Evolutionary conservation across 2,329 filamentous ascomycete species (phyloP), one percentile per base, ranked within the genome.

Genomic region (Leptosphaerulina australis): DNA sequence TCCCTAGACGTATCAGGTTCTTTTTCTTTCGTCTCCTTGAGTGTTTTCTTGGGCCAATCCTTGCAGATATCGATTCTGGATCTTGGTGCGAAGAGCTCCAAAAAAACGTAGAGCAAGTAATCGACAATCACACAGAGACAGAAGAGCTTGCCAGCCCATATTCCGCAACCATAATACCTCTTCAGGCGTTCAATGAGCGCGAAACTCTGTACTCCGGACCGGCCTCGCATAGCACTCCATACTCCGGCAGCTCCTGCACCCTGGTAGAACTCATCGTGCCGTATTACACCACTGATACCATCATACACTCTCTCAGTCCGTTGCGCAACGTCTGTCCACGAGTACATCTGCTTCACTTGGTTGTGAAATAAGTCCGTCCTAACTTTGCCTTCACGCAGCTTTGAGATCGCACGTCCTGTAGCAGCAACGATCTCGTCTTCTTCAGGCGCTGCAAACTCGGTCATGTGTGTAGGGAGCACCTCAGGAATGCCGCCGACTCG

Each of bases 291-390:
- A 2, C 86, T 90, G 61, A 99, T 95, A 37, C 94, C 90, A 69
- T 96, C 86, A 73, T 99, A 99, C 0, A 99, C 94, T 22, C 93
- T 83, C 75, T 99, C 94, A 0, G 94, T 97, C 46, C 94, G 88
- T 63, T 88, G 83, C 11, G 94, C 94, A 21, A 99, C 93, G 70
- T 99, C 93, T 21, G 90, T 90, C 94, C 94, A 99, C 1, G 91
- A 96, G 76, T 99, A 99, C 94, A 97, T 97, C 77, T 89, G 90
- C 73, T 93, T 91, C 56, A 99, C 94, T 73, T 97, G 90, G 60
- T 96, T 93, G 70, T 99, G 94, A 68, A 99, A 99, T 31, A 88
- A 84, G 70, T 97, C 93, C 0, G 94, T 96, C 56, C 91, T 86
- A 21, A 99, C 88, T 63, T 88, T 90, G 61, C 92, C 93, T 5